These are phyloP conservation scores for Heracleum sosnowskyi DNA, from an alignment of 129 eudicot genomes.

Conservation along the genomic window DNA sequence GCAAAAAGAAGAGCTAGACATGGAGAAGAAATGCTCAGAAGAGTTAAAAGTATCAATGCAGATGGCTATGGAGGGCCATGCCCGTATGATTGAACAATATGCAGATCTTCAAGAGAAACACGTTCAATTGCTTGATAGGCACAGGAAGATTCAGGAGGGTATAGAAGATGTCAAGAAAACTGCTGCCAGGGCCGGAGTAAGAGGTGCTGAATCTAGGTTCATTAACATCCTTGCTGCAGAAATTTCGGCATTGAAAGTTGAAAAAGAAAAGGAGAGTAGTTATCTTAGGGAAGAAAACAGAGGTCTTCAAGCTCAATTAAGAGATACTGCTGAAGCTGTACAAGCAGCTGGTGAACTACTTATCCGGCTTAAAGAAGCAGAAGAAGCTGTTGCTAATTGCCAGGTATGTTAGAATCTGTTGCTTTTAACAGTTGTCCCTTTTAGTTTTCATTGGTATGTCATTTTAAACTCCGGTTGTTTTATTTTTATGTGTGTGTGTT, in stretches of 20 bases:
- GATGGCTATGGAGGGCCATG: constrained; percentile 93
- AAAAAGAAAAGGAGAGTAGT: constrained; percentile 72
- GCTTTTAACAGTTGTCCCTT: not conserved
- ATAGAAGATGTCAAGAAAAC: constrained; percentile 85
- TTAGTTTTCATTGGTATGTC: not conserved
- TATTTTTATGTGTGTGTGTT: not conserved
- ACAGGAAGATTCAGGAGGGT: constrained; percentile 67
- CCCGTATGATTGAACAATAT: constrained; percentile 90
- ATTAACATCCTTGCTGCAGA: constrained; percentile 78
- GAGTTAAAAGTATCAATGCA: constrained; percentile 92
- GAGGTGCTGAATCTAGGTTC: constrained; percentile 72
- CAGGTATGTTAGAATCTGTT: constrained; percentile 31
- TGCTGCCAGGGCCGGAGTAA: constrained; percentile 68
- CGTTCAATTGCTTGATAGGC: constrained; percentile 60
- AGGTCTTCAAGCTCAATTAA: constrained; percentile 79
- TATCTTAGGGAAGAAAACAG: constrained; percentile 71
- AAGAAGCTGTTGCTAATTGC: constrained; percentile 71
- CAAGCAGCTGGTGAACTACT: constrained; percentile 96
- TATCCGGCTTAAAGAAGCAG: constrained; percentile 90
- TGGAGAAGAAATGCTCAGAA: constrained; percentile 71
- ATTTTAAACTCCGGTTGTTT: no score
- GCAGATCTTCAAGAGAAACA: constrained; percentile 89
- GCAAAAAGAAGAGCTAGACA: constrained; percentile 55
- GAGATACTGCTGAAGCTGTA: constrained; percentile 96
- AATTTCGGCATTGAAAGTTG: constrained; percentile 65